Percentiles rank a stretch among this genome's conserved stretches.
These are phyloP conservation scores for Evernia prunastri DNA, from an alignment of 495 filamentous ascomycete species.

Conservation along the genomic window DNA sequence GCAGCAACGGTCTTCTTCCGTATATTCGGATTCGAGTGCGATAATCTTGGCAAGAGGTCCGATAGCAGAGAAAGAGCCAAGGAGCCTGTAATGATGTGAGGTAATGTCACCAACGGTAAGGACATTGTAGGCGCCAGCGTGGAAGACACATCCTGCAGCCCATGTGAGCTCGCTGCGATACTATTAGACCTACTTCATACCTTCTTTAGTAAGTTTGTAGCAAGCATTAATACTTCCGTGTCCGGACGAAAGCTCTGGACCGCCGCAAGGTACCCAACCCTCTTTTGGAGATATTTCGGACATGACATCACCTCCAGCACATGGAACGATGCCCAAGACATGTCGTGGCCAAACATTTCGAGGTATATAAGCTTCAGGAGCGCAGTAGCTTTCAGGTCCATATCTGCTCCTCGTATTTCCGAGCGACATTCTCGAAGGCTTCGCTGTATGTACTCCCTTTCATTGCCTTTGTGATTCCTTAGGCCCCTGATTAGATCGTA, in stretches of 20 bases:
- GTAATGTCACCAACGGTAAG: slow-evolving; percentile 77
- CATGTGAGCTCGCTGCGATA: slow-evolving; percentile 13
- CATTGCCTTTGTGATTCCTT: slow-evolving; percentile 85
- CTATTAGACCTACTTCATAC: slow-evolving; percentile 35
- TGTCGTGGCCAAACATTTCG: slow-evolving; percentile 98
- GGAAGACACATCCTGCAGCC: slow-evolving; percentile 66
- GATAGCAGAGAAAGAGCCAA: slow-evolving; percentile 80
- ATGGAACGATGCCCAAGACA: slow-evolving; percentile 99
- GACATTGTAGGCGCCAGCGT: slow-evolving; percentile 67
- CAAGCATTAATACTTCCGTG: slow-evolving; percentile 95
- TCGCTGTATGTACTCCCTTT: slow-evolving; percentile 87
- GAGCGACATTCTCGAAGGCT: slow-evolving; percentile 88
- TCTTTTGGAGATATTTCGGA: slow-evolving; percentile 85
- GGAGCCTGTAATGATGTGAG: slow-evolving; percentile 85
- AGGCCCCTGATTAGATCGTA: slow-evolving; percentile 98
- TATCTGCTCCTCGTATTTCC: slow-evolving; percentile 84
- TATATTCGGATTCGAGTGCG: slow-evolving; percentile 72
- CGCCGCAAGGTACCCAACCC: slow-evolving; percentile 92
- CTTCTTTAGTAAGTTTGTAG: slow-evolving; percentile 96
- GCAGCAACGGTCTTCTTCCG: slow-evolving; percentile 94
- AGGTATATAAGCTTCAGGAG: slow-evolving; percentile 92
- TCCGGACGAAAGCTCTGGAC: slow-evolving; percentile 93
- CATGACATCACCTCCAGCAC: slow-evolving; percentile 98
- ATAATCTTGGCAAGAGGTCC: slow-evolving; percentile 79
- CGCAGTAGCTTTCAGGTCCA: slow-evolving; percentile 95